Conservation (phyloP, 768 basidiomycete genomes). For the Candolleomyces eurysporus region DNA sequence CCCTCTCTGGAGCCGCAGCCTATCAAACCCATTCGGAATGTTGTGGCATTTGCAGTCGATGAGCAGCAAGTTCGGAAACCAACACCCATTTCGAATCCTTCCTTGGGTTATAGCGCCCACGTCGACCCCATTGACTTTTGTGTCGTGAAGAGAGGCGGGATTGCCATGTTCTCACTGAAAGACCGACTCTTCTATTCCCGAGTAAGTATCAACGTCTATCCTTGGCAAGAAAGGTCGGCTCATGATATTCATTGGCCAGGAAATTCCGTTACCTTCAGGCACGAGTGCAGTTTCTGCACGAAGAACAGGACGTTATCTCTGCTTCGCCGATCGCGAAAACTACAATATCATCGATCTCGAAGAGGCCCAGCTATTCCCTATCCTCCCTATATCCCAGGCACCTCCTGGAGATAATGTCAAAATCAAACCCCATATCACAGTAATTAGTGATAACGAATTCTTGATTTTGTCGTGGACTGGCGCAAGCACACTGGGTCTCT, state of each 20-base stretch:
- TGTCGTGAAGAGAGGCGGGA: conserved; percentile 63
- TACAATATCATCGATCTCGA: conserved; percentile 83
- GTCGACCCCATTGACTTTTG: conserved; percentile 66
- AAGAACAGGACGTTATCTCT: conserved; percentile 61
- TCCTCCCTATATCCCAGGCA: conserved; percentile 80
- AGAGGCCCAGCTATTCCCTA: conserved; percentile 62
- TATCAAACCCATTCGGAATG: conserved; percentile 80
- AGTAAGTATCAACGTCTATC: conserved; percentile 30
- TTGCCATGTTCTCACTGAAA: conserved; percentile 63
- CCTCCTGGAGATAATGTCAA: conserved; percentile 33
- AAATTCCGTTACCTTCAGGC: conserved; percentile 56
- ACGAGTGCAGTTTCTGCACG: conserved; percentile 40
- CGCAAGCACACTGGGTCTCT: conserved; percentile 76
- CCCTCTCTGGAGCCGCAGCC: conserved; percentile 78
- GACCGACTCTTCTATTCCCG: conserved; percentile 63
- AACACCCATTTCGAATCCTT: conserved; percentile 31
- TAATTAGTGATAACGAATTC: conserved; percentile 78
- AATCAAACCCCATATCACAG: conserved; percentile 70
- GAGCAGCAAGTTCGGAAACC: conserved; percentile 63
- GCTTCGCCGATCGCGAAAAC: conserved; percentile 66
- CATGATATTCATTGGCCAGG: conserved; percentile 36
- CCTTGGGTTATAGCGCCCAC: conserved; percentile 28
- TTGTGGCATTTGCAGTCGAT: conserved; percentile 80
- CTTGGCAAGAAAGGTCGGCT: background rate
- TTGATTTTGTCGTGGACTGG: conserved; percentile 86